These are phyloP conservation scores for Urostyla sp. DNA, from an alignment of 73 alveolate species.

Conservation along the genomic window DNA sequence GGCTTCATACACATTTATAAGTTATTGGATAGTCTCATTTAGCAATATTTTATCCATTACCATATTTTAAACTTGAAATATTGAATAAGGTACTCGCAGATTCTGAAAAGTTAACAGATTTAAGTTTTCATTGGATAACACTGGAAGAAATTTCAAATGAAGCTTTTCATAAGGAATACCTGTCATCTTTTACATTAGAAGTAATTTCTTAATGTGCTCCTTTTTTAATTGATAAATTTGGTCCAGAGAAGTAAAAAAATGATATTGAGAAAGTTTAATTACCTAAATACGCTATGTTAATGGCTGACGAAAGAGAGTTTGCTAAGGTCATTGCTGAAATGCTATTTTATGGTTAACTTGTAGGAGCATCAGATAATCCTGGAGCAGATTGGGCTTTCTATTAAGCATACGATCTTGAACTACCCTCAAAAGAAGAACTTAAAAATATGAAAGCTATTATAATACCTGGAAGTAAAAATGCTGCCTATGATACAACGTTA, in stretches of 20 bases:
- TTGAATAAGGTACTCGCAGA: constrained; percentile 45
- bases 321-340: constrained; percentile 1
- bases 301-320: constrained; percentile 34
- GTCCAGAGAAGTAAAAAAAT: too few relatives aligned
- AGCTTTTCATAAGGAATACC: constrained; percentile 18
- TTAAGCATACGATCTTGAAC: constrained; percentile 32
- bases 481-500: constrained; percentile 8
- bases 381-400: constrained; percentile 27
- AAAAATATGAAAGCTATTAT: constrained; percentile 14
- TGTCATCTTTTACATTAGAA: constrained; percentile 23
- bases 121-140: constrained; percentile 37
- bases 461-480: constrained; percentile 27
- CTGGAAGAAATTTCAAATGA: constrained; percentile 7
- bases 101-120: constrained; percentile 12
- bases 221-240: not conserved
- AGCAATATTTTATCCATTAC: constrained; percentile 49
- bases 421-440: constrained; percentile 38
- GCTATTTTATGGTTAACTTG: not conserved
- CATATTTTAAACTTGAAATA: constrained; percentile 37
- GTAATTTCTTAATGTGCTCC: constrained; percentile 1
- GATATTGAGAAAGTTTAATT: not conserved
- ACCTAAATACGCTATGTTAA: constrained; percentile 14
- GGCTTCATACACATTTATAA: not conserved
- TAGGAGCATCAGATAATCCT: not conserved
- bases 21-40: constrained; percentile 18